Evolutionary conservation across 305 asterid species (phyloP).

Genomic region (Rubia balearica): DNA sequence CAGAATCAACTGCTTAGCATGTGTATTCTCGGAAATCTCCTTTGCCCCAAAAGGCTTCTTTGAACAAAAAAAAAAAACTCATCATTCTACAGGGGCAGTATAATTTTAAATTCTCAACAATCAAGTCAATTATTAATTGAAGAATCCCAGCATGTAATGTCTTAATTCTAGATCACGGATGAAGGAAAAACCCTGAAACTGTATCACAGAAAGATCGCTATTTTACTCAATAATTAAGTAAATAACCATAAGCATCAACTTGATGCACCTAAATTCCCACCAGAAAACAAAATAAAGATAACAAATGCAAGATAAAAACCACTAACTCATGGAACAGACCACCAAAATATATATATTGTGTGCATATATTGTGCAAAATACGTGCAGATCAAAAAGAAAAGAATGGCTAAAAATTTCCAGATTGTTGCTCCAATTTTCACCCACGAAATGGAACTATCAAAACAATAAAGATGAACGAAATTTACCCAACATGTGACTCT

Average conservation of each 20-base stretch:
- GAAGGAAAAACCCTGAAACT: not conserved
- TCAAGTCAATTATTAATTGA: not conserved
- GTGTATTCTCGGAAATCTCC: not conserved
- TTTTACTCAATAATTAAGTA: not conserved
- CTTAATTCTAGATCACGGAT: not conserved
- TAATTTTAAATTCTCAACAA: not conserved
- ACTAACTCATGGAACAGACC: not conserved
- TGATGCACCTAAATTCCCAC: not conserved
- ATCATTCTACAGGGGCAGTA: not conserved
- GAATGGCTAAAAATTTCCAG: not conserved
- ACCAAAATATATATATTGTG: not conserved
- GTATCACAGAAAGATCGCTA: not conserved
- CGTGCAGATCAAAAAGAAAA: not conserved
- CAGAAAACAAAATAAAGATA: not conserved
- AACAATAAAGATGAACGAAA: not conserved
- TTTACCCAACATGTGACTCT: slow-evolving; percentile 18
- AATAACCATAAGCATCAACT: not conserved
- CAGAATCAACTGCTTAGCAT: not conserved
- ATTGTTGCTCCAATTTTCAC: not conserved
- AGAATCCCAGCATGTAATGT: not conserved
- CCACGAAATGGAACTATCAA: not conserved
- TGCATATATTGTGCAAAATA: not conserved
- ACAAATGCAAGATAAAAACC: not conserved
- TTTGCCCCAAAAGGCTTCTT: not conserved
- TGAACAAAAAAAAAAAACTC: not conserved